Evolutionary conservation across 495 filamentous ascomycete genomes (phyloP), one percentile per base, ranked within the genome.

Genomic region (Glarea lozoyensis): DNA sequence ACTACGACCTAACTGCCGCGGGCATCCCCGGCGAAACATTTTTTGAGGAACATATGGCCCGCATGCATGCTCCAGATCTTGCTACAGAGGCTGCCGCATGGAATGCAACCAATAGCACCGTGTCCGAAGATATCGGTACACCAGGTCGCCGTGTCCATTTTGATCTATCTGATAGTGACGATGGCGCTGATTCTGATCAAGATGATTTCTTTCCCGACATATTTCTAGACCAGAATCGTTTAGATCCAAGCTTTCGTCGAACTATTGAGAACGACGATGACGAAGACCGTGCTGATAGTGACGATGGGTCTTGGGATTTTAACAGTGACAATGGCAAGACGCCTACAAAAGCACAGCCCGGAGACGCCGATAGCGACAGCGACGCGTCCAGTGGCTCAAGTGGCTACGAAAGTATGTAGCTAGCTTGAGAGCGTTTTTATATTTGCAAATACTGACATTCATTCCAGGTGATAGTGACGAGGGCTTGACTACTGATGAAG

Each of bases 401-500:
- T 61, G 85, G 83, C 43, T 89, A 88, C 61, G 84, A 88, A 64
- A 80, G 85, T 89, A 58, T 66, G 76, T 76, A 61, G 49, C 55
- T 48, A 15, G 6, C 7, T 29, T 7, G 25, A 29, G 51, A 41
- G 40, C 39, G 50, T 46, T 36, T 40, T 19, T 43, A 38, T 49
- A 23, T 45, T 30, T 16, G 38, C 24, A 21, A 44, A 51, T 74
- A 62, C 83, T 87, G 74, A 87, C 59, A 32, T 59, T 27, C 27
- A 12, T 42, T 40, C 30, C 53, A 22, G 25, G 25, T n/a, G 63
- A 89, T n/a, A 84, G 82, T 58, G 86, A 89, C 60, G 84, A 88
- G 64, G 84, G 85, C 41, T 85, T 88, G 50, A 89, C 86, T 27
- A 90, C 85, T 50, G 86, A 90, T 53, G 86, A 90, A 65, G 85